Percentiles rank a stretch among this genome's conserved stretches.
These are phyloP conservation scores for Blechomonas ayalai DNA, from an alignment of 208 protist genomes.

Conservation along the genomic window DNA sequence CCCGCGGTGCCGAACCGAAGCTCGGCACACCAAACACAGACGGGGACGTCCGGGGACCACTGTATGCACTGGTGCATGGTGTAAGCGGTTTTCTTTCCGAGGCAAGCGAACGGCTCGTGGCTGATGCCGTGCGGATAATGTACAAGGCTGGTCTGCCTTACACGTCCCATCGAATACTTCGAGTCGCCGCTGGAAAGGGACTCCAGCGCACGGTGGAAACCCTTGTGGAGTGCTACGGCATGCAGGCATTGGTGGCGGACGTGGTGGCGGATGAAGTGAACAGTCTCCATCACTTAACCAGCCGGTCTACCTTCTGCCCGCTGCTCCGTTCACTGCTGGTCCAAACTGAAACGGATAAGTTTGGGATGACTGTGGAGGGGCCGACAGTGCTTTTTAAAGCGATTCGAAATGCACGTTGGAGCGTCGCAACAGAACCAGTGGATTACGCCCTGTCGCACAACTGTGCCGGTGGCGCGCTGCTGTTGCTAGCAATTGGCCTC, in stretches of 20 bases:
- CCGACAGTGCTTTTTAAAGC: neutral
- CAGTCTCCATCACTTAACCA: slow-evolving; percentile 46
- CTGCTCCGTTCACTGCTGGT: slow-evolving; percentile 48
- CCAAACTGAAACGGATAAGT: slow-evolving; percentile 12
- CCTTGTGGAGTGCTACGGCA: slow-evolving; percentile 59
- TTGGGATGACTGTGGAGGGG: slow-evolving; percentile 3
- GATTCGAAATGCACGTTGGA: neutral
- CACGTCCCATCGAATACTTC: slow-evolving; percentile 30
- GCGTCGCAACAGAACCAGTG: slow-evolving; percentile 20
- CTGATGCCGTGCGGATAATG: slow-evolving; percentile 27
- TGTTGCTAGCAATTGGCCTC: slow-evolving; percentile 50
- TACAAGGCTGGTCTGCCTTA: slow-evolving; percentile 50
- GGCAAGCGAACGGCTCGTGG: slow-evolving; percentile 19
- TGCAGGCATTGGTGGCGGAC: slow-evolving; percentile 31
- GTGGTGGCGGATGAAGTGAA: slow-evolving; percentile 24
- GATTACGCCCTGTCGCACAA: slow-evolving; percentile 42
- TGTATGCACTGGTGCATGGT: slow-evolving; percentile 35
- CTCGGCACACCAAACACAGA: slow-evolving; percentile 5
- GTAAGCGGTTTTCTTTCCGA: slow-evolving; percentile 8
- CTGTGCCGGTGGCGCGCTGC: slow-evolving; percentile 39
- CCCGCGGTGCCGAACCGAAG: slow-evolving; percentile 5
- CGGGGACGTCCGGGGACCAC: slow-evolving; percentile 26
- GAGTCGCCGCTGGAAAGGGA: slow-evolving; percentile 28
- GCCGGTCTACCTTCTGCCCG: slow-evolving; percentile 13
- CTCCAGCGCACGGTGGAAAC: slow-evolving; percentile 25